These are phyloP conservation scores for Bothriochloa decipiens DNA, from an alignment of 176 grass and related monocot species.

Conservation along the genomic window DNA sequence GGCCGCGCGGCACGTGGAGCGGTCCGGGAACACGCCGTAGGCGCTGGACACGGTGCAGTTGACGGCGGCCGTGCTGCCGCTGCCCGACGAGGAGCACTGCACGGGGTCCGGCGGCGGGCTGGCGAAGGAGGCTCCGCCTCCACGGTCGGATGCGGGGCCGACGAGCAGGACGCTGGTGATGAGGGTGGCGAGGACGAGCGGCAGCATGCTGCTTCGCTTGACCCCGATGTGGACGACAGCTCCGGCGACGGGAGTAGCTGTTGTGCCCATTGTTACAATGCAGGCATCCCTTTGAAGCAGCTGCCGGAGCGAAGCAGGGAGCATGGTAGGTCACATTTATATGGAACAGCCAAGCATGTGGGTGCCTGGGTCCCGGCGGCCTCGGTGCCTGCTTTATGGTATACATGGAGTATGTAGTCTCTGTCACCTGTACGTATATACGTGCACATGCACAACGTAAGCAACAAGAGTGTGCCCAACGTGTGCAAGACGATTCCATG, in stretches of 20 bases:
- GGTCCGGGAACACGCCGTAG: constrained; percentile 64
- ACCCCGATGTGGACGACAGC: too few relatives aligned
- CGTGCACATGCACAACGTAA: too few relatives aligned
- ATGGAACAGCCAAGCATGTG: background rate
- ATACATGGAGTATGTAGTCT: too few relatives aligned
- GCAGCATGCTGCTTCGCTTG: background rate
- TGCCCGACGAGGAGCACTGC: constrained; percentile 39
- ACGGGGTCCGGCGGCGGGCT: constrained; percentile 64
- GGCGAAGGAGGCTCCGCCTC: background rate
- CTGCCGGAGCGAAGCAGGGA: background rate
- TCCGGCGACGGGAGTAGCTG: background rate
- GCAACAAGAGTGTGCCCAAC: too few relatives aligned
- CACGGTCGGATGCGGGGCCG: background rate
- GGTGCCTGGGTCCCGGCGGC: too few relatives aligned
- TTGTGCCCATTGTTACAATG: background rate
- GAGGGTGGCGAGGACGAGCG: background rate
- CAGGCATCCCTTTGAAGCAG: background rate
- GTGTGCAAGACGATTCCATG: too few relatives aligned
- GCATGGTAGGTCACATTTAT: background rate
- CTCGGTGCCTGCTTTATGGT: too few relatives aligned
- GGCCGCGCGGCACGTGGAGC: constrained; percentile 53
- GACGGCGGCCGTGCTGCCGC: background rate
- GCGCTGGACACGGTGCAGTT: constrained; percentile 63
- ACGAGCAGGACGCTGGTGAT: background rate
- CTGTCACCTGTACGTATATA: too few relatives aligned